phyloP scores from a whole-genome alignment of 176 grass and related monocot genomes.

The Triticum dicoccoides region DNA sequence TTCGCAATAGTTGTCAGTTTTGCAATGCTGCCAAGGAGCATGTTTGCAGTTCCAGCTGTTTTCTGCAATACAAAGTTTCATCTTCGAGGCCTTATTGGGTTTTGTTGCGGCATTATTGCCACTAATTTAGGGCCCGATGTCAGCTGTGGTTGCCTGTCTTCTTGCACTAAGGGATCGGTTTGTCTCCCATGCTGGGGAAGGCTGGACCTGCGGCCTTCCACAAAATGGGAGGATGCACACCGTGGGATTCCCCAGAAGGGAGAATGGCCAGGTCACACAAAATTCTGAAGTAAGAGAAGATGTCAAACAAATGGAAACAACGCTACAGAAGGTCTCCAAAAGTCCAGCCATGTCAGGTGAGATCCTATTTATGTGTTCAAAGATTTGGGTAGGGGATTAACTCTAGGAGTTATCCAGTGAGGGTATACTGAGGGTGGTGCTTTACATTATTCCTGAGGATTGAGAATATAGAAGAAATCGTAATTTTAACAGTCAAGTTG shows the following conservation, averaged over 20 bases:
- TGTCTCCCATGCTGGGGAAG: slow-evolving; percentile 27
- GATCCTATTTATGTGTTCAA: not conserved
- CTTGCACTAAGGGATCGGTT: slow-evolving; percentile 50
- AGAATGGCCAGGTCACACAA: slow-evolving; percentile 16
- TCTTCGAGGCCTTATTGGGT: not conserved
- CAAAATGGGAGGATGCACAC: slow-evolving; percentile 13
- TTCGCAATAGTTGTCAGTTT: not conserved
- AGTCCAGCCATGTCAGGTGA: slow-evolving; percentile 36
- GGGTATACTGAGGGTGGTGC: not conserved
- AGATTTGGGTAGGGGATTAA: not conserved
- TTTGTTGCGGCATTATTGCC: slow-evolving; percentile 27
- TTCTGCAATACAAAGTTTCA: slow-evolving; percentile 10
- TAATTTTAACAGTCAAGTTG: not conserved
- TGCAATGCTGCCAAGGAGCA: not conserved
- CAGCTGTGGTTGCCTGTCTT: slow-evolving; percentile 48
- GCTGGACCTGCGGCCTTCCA: slow-evolving; percentile 13
- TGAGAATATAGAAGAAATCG: not conserved
- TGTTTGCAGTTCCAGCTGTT: slow-evolving; percentile 9
- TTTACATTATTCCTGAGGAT: not conserved
- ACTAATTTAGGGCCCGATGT: slow-evolving; percentile 46
- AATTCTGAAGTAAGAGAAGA: slow-evolving; percentile 16
- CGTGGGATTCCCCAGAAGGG: slow-evolving; percentile 23
- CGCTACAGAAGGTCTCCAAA: slow-evolving; percentile 21
- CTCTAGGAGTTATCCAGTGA: not conserved
- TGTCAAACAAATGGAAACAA: slow-evolving; percentile 13